Evolutionary conservation across 176 grass and related monocot genomes (phyloP).

Genomic region (Aechmea fasciata): DNA sequence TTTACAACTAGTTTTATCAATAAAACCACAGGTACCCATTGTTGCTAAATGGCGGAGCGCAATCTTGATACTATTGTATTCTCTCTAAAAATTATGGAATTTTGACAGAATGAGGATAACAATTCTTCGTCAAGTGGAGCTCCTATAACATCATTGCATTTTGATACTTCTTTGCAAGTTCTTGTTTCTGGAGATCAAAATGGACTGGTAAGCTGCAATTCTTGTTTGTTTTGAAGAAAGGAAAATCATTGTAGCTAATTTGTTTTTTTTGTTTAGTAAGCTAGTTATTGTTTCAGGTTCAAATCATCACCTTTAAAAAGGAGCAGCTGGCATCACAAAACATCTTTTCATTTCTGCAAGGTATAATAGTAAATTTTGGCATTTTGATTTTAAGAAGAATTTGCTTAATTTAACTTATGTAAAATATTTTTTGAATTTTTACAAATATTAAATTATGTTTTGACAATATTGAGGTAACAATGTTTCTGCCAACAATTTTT

Average conservation of each 20-base stretch:
- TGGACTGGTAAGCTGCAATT: constrained; percentile 44
- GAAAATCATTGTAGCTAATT: constrained; percentile 1
- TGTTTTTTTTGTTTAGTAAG: constrained; percentile 14
- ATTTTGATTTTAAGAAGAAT: background rate
- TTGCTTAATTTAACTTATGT: background rate
- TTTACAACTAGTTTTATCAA: constrained; percentile 57
- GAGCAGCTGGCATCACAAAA: constrained; percentile 33
- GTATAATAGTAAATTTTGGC: constrained; percentile 19
- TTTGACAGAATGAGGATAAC: constrained; percentile 53
- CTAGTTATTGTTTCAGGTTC: constrained; percentile 44
- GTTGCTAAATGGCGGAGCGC: background rate
- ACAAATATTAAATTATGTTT: too few relatives aligned
- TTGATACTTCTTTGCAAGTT: constrained; percentile 60
- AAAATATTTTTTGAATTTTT: background rate
- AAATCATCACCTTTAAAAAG: constrained; percentile 73
- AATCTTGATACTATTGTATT: background rate
- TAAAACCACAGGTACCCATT: constrained; percentile 65
- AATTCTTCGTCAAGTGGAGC: constrained; percentile 21
- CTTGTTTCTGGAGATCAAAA: constrained; percentile 62
- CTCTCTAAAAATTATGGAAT: constrained; percentile 4
- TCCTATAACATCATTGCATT: constrained; percentile 69
- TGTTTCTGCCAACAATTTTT: too few relatives aligned
- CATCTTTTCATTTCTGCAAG: constrained; percentile 79
- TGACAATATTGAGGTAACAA: too few relatives aligned
- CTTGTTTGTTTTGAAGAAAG: background rate